Evolutionary conservation across 805 yeast genomes (phyloP).

Genomic region (Zygotorulaspora danielsina): DNA sequence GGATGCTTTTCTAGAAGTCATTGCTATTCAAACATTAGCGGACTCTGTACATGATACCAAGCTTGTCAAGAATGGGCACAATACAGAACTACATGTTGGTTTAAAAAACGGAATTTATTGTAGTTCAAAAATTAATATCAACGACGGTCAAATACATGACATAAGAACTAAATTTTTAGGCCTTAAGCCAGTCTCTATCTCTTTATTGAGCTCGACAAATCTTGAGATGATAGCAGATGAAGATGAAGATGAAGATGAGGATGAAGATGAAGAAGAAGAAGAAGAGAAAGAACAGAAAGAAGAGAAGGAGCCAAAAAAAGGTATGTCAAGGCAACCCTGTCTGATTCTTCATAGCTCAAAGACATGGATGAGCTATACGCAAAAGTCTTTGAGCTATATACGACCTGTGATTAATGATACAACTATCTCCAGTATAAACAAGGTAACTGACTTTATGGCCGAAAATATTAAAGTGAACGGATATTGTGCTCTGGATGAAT

Average conservation of each 20-base stretch:
- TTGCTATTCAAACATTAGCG: constrained; percentile 63
- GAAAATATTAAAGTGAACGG: constrained; percentile 27
- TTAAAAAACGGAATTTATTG: constrained; percentile 79
- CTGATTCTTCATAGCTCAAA: constrained; percentile 33
- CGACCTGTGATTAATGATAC: constrained; percentile 29
- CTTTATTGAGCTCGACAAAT: constrained; percentile 21
- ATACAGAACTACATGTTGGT: constrained; percentile 63
- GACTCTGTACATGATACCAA: constrained; percentile 44
- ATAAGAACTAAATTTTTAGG: constrained; percentile 74
- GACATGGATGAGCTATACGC: constrained; percentile 36
- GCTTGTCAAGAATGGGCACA: constrained; percentile 18
- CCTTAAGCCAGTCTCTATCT: constrained; percentile 53
- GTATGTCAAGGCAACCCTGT: constrained; percentile 12
- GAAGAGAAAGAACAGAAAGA: constrained; percentile 11
- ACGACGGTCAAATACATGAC: constrained; percentile 59
- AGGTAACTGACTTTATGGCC: constrained; percentile 21
- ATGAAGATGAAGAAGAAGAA: constrained; percentile 19
- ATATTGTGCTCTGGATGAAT: constrained; percentile 25
- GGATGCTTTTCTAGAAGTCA: constrained; percentile 52
- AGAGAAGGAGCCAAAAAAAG: constrained; percentile 9
- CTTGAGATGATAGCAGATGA: constrained; percentile 35
- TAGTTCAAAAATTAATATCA: constrained; percentile 51
- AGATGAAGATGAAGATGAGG: constrained; percentile 28
- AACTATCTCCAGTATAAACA: constrained; percentile 10
- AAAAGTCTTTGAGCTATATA: constrained; percentile 21